Conservation (phyloP, 768 basidiomycete species). For the Leccinum ochraceum region DNA sequence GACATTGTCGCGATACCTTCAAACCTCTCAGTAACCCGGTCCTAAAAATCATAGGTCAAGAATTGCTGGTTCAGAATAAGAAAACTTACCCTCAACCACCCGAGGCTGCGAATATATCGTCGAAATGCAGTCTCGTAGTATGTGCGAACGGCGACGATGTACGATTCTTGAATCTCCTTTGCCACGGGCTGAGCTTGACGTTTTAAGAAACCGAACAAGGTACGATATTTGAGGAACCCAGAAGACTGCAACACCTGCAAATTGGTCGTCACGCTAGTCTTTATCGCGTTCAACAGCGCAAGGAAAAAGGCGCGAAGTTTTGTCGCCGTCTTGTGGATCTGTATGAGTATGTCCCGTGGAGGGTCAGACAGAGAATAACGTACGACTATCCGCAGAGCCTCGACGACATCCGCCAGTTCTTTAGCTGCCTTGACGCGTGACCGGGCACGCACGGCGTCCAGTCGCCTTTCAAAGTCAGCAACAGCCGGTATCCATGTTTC, state of each 20-base stretch:
- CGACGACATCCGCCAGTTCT: conserved; percentile 79
- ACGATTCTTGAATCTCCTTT: conserved; percentile 84
- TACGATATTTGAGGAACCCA: conserved; percentile 77
- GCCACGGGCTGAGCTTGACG: conserved; percentile 82
- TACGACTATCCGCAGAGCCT: conserved; percentile 89
- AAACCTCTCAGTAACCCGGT: conserved; percentile 67
- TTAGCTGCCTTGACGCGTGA: conserved; percentile 85
- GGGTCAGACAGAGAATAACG: conserved; percentile 27
- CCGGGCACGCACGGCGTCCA: conserved; percentile 68
- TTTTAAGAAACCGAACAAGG: conserved; percentile 83
- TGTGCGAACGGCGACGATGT: conserved; percentile 76
- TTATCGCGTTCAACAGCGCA: conserved; percentile 79
- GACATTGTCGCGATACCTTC: conserved; percentile 57
- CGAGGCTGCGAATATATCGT: conserved; percentile 81
- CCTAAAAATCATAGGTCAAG: conserved; percentile 39
- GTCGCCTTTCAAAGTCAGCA: conserved; percentile 73
- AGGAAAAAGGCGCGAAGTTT: conserved; percentile 89
- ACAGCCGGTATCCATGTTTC: conserved; percentile 89
- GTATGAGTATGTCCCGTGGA: conserved; percentile 5
- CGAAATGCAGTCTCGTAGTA: conserved; percentile 97
- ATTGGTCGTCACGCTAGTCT: conserved; percentile 83
- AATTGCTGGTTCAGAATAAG: neutral
- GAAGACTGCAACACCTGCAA: conserved; percentile 92
- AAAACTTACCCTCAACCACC: conserved; percentile 66
- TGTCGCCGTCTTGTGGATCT: conserved; percentile 69